Conservation (phyloP, 805 yeast species). For the Suhomyces kilbournensis region DNA sequence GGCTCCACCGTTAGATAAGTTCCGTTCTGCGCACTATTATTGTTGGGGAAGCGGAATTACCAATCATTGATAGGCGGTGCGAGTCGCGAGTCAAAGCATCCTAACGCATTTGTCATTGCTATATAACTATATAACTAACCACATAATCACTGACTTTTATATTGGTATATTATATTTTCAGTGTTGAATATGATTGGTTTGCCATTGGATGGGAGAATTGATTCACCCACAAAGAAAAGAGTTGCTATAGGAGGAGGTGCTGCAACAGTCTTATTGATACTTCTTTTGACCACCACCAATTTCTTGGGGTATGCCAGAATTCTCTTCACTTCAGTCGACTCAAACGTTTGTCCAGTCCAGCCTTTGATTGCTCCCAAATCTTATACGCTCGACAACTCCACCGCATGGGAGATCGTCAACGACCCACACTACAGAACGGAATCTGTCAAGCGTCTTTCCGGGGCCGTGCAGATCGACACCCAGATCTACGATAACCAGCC, state of each 20-base stretch:
- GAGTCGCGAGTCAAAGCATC: not conserved
- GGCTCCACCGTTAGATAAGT: no score
- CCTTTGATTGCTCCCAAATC: conserved; percentile 21
- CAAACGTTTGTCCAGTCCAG: conserved; percentile 23
- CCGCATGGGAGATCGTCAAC: conserved; percentile 26
- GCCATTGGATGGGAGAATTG: conserved; percentile 5
- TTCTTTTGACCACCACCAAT: conserved; percentile 19
- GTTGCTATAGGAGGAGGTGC: not conserved
- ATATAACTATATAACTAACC: no score
- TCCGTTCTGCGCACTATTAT: no score
- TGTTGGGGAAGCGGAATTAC: no score
- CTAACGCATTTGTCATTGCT: not conserved
- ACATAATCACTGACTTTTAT: no score
- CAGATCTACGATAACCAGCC: conserved; percentile 54
- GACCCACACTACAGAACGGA: conserved; percentile 23
- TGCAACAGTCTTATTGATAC: conserved; percentile 7
- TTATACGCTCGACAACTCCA: conserved; percentile 31
- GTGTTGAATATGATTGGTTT: conserved; percentile 6
- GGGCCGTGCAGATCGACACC: conserved; percentile 65
- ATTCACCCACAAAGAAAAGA: not conserved
- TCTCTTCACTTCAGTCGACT: conserved; percentile 13
- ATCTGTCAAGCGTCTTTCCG: conserved; percentile 46
- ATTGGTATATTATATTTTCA: not conserved
- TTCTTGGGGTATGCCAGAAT: conserved; percentile 17
- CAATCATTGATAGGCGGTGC: not conserved